A percentile compares a stretch with the other conserved stretches of the same genome.
Conservation (phyloP, 306 rosid species). For the Vigna trinervia region DNA sequence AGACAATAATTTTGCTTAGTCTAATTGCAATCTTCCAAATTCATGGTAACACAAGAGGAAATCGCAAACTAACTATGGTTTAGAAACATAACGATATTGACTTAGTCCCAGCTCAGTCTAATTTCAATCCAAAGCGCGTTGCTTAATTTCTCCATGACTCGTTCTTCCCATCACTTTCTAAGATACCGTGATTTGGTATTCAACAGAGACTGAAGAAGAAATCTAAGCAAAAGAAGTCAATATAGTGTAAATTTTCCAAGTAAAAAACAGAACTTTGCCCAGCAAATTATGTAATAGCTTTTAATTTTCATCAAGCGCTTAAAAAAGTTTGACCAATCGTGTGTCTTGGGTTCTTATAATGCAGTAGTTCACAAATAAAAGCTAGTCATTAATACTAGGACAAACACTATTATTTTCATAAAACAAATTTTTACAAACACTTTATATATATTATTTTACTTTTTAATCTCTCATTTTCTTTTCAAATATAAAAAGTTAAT, state of each 20-base stretch:
- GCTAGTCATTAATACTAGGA: too few relatives aligned
- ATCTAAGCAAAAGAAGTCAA: background rate
- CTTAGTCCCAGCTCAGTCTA: background rate
- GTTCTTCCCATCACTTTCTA: conserved; percentile 35
- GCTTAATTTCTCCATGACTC: conserved; percentile 19
- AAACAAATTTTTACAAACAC: too few relatives aligned
- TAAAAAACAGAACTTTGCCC: conserved; percentile 12
- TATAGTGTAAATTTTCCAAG: background rate
- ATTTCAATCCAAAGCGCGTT: conserved; percentile 45
- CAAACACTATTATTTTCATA: too few relatives aligned
- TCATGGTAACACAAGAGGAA: too few relatives aligned
- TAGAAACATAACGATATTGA: background rate
- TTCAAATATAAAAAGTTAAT: too few relatives aligned
- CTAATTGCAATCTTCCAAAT: too few relatives aligned
- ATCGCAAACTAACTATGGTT: background rate
- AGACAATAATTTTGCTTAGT: too few relatives aligned
- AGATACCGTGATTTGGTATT: conserved; percentile 25
- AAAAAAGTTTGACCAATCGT: conserved; percentile 2
- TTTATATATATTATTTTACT: too few relatives aligned
- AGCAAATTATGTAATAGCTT: background rate
- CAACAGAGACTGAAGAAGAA: conserved; percentile 7
- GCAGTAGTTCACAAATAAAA: too few relatives aligned
- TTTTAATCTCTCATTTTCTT: too few relatives aligned
- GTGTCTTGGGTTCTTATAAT: background rate
- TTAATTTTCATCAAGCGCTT: background rate